Base-by-base conservation (phyloP, 1,284 basidiomycete genomes). In the Cryptococcus depauperatus region DNA sequence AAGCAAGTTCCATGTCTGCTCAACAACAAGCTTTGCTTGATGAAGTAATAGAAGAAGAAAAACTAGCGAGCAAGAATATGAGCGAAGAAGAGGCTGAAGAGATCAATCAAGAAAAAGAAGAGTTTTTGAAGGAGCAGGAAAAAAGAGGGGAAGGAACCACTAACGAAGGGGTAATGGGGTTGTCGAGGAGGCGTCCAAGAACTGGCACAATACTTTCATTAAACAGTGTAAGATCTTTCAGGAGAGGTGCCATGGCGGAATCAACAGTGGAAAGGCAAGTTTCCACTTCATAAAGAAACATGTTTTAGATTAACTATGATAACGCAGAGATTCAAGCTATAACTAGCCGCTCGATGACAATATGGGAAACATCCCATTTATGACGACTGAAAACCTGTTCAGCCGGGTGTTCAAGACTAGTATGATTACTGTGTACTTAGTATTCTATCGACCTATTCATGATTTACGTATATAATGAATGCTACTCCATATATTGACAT, bases 21-120 rank as follows among this genome's bases (percentile, higher is more conserved):
- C 47, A 51, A 16, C 55, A 57, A 28, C 49, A 54, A 25, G 51
- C 50, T 13, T 37, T 62, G 25, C 26, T 62, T 22, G 30, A 47
- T 19, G 60, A 64, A 41, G 56, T 64, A 3, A 61, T 64, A 55
- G 50, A 53, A 32, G 62, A 64, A 41, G 62, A 64, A 44, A 28
- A 46, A 13, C 35, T 39, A 16, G 53, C 51, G 2, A 48, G 41
- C 28, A 35, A 50, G 32, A 49, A 47, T 16, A 33, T 40, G 3
- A 39, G 41, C n/a, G 30, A 56, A 21, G 51, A 54, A 28, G 50
- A 57, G 21, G n/a, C 25, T 10, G 47, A 37, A 5, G 53, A 55
- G 7, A 10, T 37, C 22, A 50, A 47, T 21, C 47, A 37, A 39
- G 60, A 63, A 34, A 35, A 44, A 28, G 57, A 54, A 25, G 60